Evolutionary conservation across 2,329 filamentous ascomycete genomes (phyloP), one percentile per base, ranked within the genome.

Genomic region (Penicillium nordicum): DNA sequence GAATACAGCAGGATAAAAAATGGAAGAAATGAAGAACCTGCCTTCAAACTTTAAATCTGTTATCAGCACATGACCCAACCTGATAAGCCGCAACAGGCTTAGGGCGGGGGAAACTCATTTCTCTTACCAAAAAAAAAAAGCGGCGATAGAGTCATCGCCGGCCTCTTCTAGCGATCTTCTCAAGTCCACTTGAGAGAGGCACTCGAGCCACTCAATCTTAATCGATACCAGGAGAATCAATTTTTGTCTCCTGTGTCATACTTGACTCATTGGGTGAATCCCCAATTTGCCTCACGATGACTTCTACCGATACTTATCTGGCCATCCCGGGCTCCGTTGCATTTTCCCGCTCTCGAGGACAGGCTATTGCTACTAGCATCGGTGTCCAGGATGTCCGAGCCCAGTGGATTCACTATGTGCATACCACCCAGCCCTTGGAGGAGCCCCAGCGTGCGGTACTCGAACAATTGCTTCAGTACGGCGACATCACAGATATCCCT

Each of bases 391-490:
- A 78, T 58, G 73, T 80, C 41, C 72, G 75, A 43, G 77, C 77
- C 42, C 76, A 79, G 63, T 80, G 75, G 70, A 65, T 79, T 57
- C 89, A 90, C 78, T 90, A 89, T 68, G 80, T 89, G 56, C 81
- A 87, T 69, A 78, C 87, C 59, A 79, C 80, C 59, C 76, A 76
- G 42, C 72, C 76, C 47, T 74, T 82, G 49, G 67, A 73, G 55
- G 71, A 75, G 10, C 72, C 77, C 34, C 78, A 85, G 63, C 74
- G 79, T 53, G 73, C 76, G 37, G 76, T 80, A 2, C 71, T 88
- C 50, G 78, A 84, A 64, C 83, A 86, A 67, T 74, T 88, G 29
- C 76, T 88, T 47, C 79, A 80, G 50, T 86, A 88, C 66, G 84
- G 84, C 47, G 81, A 84, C 63, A 80, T 81, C 62, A 77, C 78